These are phyloP conservation scores for Aspergillus sp. DNA, from an alignment of 2,329 filamentous ascomycete species.

Conservation along the genomic window DNA sequence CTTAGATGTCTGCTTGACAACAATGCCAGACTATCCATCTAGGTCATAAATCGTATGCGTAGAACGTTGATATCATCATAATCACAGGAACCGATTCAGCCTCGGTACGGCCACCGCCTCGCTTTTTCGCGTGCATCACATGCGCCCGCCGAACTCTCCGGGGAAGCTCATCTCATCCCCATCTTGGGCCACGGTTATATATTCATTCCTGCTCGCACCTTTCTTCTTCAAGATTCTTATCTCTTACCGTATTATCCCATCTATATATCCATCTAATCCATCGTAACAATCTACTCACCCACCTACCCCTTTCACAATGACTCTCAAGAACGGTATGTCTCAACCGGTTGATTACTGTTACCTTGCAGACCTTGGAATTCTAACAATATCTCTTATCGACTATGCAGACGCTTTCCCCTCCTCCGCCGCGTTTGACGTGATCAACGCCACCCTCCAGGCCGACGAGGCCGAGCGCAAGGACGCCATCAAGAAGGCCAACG, in stretches of 20 bases:
- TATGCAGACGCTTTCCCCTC: conserved; percentile 73
- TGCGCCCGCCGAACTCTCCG: too few species aligned
- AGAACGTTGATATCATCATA: too few species aligned
- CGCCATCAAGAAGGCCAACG: conserved; percentile 82
- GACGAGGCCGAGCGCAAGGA: conserved; percentile 73
- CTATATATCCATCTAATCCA: not conserved
- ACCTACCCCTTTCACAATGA: conserved; percentile 47
- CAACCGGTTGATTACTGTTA: too few species aligned
- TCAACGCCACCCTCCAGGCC: conserved; percentile 65
- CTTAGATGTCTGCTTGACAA: too few species aligned
- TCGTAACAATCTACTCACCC: not conserved
- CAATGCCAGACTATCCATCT: too few species aligned
- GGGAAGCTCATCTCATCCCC: too few species aligned
- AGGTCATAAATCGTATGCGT: too few species aligned
- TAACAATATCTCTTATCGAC: conserved; percentile 4
- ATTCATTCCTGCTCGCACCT: not conserved
- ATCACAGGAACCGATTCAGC: too few species aligned
- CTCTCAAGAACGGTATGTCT: conserved; percentile 65
- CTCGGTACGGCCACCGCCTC: too few species aligned
- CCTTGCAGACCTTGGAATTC: not conserved
- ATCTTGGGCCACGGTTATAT: too few species aligned
- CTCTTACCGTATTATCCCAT: not conserved
- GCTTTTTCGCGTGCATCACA: too few species aligned
- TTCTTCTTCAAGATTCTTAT: not conserved
- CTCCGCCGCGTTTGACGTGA: conserved; percentile 85